These are phyloP conservation scores for Chara braunii DNA, from an alignment of 139 green algal genomes.

Conservation along the genomic window DNA sequence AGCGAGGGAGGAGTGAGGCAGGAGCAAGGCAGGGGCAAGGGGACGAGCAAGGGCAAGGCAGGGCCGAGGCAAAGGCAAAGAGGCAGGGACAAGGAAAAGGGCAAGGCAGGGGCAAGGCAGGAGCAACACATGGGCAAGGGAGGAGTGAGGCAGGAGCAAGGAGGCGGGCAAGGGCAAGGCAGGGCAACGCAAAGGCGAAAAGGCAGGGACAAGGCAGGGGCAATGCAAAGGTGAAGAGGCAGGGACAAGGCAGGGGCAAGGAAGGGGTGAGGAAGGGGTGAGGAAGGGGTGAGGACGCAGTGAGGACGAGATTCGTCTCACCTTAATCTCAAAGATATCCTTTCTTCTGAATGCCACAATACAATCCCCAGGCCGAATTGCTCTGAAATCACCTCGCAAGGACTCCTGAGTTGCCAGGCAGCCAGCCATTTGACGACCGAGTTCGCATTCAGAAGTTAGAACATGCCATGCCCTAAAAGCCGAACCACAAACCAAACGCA, in stretches of 20 bases:
- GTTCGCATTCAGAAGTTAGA: too few relatives aligned
- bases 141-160: neutral
- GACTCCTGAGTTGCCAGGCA: too few relatives aligned
- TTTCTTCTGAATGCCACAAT: constrained; percentile 85
- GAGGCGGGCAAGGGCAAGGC: neutral
- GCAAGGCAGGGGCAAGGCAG: too few relatives aligned
- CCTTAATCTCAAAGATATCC: constrained; percentile 70
- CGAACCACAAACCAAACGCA: too few relatives aligned
- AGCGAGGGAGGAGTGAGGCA: too few relatives aligned
- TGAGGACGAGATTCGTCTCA: neutral
- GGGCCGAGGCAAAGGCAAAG: too few relatives aligned
- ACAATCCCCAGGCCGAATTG: constrained; percentile 74
- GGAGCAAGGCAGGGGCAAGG: too few relatives aligned
- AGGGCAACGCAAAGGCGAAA: neutral
- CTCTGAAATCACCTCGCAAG: constrained; percentile 23
- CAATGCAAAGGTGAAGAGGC: neutral
- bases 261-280: neutral
- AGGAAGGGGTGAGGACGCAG: neutral
- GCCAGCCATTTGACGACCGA: too few relatives aligned
- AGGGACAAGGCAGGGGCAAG: neutral
- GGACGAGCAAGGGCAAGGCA: too few relatives aligned
- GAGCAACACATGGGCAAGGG: too few relatives aligned
- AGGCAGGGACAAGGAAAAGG: too few relatives aligned
- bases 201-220: neutral
- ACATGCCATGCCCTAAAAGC: too few relatives aligned